These are phyloP conservation scores for Ascomycota sp. DNA, from an alignment of 2,329 filamentous ascomycete genomes.

Conservation along the genomic window DNA sequence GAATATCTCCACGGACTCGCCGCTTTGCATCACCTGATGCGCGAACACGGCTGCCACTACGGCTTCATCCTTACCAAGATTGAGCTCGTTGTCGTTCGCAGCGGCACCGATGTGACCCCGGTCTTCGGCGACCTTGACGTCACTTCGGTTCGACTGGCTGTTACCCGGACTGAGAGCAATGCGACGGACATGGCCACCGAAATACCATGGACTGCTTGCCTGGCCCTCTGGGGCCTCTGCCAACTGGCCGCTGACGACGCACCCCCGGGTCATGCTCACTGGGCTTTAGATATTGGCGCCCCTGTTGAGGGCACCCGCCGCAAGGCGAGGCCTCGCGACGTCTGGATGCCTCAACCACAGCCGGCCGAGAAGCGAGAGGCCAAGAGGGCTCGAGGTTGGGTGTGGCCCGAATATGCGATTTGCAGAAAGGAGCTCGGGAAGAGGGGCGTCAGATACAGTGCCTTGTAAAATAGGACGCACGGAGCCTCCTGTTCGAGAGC, in stretches of 20 bases:
- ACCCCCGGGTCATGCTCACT: constrained; percentile 34
- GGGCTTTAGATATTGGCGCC: constrained; percentile 53
- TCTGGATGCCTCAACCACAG: constrained; percentile 57
- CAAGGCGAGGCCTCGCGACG: constrained; percentile 48
- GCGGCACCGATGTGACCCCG: constrained; percentile 49
- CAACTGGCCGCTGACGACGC: constrained; percentile 43
- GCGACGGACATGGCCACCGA: constrained; percentile 12
- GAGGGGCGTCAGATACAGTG: constrained; percentile 38
- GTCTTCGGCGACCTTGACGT: constrained; percentile 84
- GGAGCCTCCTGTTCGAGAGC: too few relatives aligned
- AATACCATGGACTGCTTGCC: constrained; percentile 42
- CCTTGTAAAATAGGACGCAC: background rate
- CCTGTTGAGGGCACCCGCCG: constrained; percentile 52
- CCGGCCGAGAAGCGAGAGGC: constrained; percentile 56
- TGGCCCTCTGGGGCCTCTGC: constrained; percentile 62
- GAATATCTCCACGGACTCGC: constrained; percentile 75
- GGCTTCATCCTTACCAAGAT: constrained; percentile 95
- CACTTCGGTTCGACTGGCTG: constrained; percentile 35
- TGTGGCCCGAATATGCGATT: constrained; percentile 53
- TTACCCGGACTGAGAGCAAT: constrained; percentile 8
- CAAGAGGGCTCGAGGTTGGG: constrained; percentile 54
- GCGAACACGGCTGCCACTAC: constrained; percentile 80
- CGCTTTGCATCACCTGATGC: constrained; percentile 78
- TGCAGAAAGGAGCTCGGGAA: constrained; percentile 52
- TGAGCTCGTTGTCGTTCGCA: constrained; percentile 76